These are phyloP conservation scores for Silene uniflora DNA, from an alignment of 148 eudicot species.

Conservation along the genomic window DNA sequence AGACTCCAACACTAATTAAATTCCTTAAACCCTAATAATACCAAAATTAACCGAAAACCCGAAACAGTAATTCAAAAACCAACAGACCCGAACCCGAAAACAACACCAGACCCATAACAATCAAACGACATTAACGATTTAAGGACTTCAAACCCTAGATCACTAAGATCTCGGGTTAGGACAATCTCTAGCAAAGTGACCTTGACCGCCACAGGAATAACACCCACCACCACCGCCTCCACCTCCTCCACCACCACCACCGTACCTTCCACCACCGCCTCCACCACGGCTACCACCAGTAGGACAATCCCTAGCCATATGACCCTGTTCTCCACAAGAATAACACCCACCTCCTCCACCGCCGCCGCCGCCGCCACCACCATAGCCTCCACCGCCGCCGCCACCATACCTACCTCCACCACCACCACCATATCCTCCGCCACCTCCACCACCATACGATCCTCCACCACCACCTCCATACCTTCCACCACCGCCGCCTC, in stretches of 20 bases:
- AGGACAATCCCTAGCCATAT: conserved; percentile 41
- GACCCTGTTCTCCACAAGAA: conserved; percentile 42
- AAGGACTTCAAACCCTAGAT: not conserved
- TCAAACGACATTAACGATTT: no score
- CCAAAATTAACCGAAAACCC: not conserved
- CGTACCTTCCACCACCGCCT: conserved; percentile 26
- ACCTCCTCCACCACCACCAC: conserved; percentile 27
- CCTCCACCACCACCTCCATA: conserved; percentile 37
- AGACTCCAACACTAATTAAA: not conserved
- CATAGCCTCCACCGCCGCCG: conserved; percentile 22
- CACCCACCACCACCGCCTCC: conserved; percentile 41
- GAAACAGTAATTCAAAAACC: not conserved
- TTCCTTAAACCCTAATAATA: no score
- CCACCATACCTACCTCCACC: conserved; percentile 33
- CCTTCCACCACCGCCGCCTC: conserved; percentile 35
- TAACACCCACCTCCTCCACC: conserved; percentile 35
- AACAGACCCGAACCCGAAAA: not conserved
- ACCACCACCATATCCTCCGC: conserved; percentile 16
- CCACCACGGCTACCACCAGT: conserved; percentile 33
- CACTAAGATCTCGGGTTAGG: conserved; percentile 12
- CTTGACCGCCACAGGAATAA: conserved; percentile 42
- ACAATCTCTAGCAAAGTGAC: conserved; percentile 51
- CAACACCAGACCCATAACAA: not conserved
- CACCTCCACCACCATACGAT: conserved; percentile 21
- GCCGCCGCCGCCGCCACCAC: conserved; percentile 27